Base-by-base conservation (phyloP, 208 protist species). In the Trichomonas gallinae region DNA sequence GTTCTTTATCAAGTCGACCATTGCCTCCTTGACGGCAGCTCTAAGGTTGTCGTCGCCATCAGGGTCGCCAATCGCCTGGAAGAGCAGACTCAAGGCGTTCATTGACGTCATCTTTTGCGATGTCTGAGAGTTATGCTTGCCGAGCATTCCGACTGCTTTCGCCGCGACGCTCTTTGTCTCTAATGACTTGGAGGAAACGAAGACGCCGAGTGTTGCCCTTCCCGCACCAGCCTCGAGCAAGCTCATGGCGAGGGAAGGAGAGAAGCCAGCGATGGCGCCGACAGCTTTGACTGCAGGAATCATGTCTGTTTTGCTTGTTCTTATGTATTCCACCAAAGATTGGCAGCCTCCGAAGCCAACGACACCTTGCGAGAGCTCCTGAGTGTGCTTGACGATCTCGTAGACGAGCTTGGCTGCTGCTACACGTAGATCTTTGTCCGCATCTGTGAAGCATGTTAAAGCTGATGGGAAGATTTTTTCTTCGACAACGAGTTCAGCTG, bases 311-410 rank as follows among this genome's bases (percentile, higher is more conserved):
- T 72, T 72, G 11, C 21, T n/a, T 26, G 58, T n/a, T n/a, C 83
- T 89, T 3, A 89, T 40, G 83, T 46, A 89, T 46, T 89, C 42
- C 4, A 89, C 83, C 4, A 89, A 21, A 40, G 83, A 46, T 42
- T 89, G 40, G 34, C 34, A 89, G 6, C 40, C 83, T 23, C 83
- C 83, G 11, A 46, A 40, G n/a, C 42, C 83, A 21, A 89, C 83
- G 17, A 99, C 98, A 88, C 99, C 97, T 97, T 99, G 98, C 42
- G 99, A 98, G 31, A 99, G 97, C 98, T 99, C 99, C 45, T 98
- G 98, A 40, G 99, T 99, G 98, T 99, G 99, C 97, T 99, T 99
- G n/a, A 98, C 98, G 51, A 99, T 98, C 97, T 99, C 99, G 34
- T 98, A 98, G 96, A 99, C 98, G 96, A 98, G 98, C 72, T 98